Conservation (phyloP, 2,329 filamentous ascomycete species). For the Calonectria hongkongensis region DNA sequence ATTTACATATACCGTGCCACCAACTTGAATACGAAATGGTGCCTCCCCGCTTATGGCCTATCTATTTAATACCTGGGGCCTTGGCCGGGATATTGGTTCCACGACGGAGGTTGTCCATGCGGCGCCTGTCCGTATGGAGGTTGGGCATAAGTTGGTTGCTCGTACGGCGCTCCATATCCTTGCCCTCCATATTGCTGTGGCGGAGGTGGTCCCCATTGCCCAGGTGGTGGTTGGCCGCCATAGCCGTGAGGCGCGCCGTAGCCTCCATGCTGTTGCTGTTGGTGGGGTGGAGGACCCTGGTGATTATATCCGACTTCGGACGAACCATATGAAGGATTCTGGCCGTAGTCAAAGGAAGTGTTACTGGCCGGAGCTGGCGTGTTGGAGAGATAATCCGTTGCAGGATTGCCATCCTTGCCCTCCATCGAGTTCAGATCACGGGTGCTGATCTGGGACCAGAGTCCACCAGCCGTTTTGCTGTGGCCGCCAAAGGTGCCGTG, state of each 20-base stretch:
- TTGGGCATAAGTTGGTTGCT: constrained; percentile 49
- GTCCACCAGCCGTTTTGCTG: constrained; percentile 74
- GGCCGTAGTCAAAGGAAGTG: constrained; percentile 65
- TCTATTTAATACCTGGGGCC: constrained; percentile 57
- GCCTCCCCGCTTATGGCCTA: not conserved
- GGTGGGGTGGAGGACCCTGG: constrained; percentile 52
- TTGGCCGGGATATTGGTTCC: constrained; percentile 63
- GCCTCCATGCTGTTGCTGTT: constrained; percentile 59
- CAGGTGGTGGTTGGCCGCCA: constrained; percentile 53
- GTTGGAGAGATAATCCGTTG: constrained; percentile 61
- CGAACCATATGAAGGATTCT: constrained; percentile 58
- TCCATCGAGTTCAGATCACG: constrained; percentile 75
- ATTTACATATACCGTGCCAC: constrained; percentile 7
- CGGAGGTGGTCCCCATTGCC: constrained; percentile 55
- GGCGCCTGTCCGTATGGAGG: constrained; percentile 50
- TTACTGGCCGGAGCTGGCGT: constrained; percentile 61
- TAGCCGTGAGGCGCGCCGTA: constrained; percentile 55
- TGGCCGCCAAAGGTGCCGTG: constrained; percentile 70
- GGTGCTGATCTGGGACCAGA: constrained; percentile 77
- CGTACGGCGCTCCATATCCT: constrained; percentile 52
- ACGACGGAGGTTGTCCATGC: constrained; percentile 53
- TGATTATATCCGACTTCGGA: constrained; percentile 51
- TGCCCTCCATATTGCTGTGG: constrained; percentile 56
- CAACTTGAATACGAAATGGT: constrained; percentile 14
- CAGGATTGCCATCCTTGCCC: constrained; percentile 65